Conservation (phyloP, 495 filamentous ascomycete genomes). For the Podospora conica region DNA sequence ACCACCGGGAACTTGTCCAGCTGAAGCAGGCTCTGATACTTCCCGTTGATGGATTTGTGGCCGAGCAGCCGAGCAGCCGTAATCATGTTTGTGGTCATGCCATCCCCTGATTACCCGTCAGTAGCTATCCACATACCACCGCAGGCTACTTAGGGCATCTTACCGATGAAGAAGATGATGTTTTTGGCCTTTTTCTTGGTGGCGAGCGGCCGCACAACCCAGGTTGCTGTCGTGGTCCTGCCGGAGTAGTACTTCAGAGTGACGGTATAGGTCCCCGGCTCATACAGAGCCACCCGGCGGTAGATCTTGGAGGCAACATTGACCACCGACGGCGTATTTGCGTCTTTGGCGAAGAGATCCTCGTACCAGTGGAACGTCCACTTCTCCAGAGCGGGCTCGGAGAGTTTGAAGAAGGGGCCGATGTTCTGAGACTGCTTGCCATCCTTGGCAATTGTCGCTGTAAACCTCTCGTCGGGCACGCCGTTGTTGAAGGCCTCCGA, state of each 20-base stretch:
- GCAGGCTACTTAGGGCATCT: not conserved
- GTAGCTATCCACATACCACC: not conserved
- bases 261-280: conserved; percentile 65
- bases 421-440: conserved; percentile 42
- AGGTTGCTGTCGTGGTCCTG: conserved; percentile 57
- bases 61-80: conserved; percentile 65
- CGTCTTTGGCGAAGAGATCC: conserved; percentile 65
- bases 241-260: conserved; percentile 62
- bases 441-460: conserved; percentile 59
- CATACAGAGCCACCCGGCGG: conserved; percentile 58
- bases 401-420: conserved; percentile 52
- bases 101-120: conserved; percentile 40
- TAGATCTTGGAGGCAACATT: conserved; percentile 67
- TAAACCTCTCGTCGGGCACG: conserved; percentile 59
- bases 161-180: conserved; percentile 67
- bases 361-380: conserved; percentile 71
- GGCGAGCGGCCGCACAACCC: conserved; percentile 61
- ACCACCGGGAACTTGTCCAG: conserved; percentile 69
- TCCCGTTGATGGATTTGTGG: conserved; percentile 68
- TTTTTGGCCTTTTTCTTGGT: conserved; percentile 66
- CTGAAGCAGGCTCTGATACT: conserved; percentile 59
- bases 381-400: conserved; percentile 56
- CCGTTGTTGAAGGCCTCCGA: conserved; percentile 57
- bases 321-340: conserved; percentile 55
- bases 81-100: conserved; percentile 77